Evolutionary conservation across 2,329 filamentous ascomycete genomes (phyloP).

Genomic region (Aureobasidium uvarum): DNA sequence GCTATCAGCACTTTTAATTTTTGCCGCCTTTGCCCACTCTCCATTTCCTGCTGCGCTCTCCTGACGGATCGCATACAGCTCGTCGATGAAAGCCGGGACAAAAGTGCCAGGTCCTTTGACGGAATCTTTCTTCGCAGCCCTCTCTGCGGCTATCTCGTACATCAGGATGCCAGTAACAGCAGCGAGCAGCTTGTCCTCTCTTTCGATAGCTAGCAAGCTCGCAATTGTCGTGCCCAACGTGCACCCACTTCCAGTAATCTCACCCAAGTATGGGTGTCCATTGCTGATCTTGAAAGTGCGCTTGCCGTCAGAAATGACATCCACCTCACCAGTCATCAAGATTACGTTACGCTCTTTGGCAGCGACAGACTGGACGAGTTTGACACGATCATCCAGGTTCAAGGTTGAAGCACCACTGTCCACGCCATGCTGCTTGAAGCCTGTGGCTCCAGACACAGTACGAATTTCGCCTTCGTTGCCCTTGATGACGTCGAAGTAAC

Average conservation of each 20-base stretch:
- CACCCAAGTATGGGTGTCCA: conserved; percentile 68
- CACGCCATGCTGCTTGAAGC: conserved; percentile 70
- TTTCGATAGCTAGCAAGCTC: conserved; percentile 65
- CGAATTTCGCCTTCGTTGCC: conserved; percentile 89
- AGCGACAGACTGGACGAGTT: conserved; percentile 66
- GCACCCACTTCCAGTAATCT: conserved; percentile 75
- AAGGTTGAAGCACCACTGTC: conserved; percentile 66
- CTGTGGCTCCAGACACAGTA: conserved; percentile 62
- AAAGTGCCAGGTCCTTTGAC: conserved; percentile 83
- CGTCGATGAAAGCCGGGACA: conserved; percentile 80
- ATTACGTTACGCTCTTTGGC: conserved; percentile 67
- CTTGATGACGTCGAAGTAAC: conserved; percentile 86
- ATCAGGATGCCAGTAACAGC: conserved; percentile 70
- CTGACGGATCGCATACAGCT: conserved; percentile 52
- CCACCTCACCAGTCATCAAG: conserved; percentile 76
- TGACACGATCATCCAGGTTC: conserved; percentile 55
- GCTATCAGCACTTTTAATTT: conserved; percentile 40
- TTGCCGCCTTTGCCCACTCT: conserved; percentile 55
- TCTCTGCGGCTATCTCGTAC: conserved; percentile 75
- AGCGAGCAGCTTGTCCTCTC: conserved; percentile 66
- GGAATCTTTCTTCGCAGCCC: conserved; percentile 55
- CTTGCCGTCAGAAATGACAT: conserved; percentile 73
- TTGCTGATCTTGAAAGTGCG: conserved; percentile 69
- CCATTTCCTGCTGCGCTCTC: conserved; percentile 51
- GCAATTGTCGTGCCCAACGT: conserved; percentile 79